These are phyloP conservation scores for Dorcoceras hygrometricum DNA, from an alignment of 257 asterid species.

Conservation along the genomic window DNA sequence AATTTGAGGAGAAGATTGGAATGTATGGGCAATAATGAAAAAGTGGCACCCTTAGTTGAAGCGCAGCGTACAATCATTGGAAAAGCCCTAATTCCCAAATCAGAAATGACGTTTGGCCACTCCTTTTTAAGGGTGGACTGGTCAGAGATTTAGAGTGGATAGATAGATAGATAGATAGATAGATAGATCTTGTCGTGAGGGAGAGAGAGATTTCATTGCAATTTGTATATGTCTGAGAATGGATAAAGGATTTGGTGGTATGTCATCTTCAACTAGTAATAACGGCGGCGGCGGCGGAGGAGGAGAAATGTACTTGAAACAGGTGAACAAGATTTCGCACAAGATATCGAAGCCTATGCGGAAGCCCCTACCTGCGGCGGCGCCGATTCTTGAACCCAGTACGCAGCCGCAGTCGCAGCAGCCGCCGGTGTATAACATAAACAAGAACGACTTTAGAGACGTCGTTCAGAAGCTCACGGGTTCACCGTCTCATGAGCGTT, in stretches of 20 bases:
- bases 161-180: too few species aligned
- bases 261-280: constrained; percentile 15
- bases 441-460: constrained; percentile 78
- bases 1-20: too few species aligned
- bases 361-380: constrained; percentile 27
- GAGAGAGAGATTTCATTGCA: neutral
- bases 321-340: constrained; percentile 34
- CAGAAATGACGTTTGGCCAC: too few species aligned
- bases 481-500: constrained; percentile 69
- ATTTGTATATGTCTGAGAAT: neutral
- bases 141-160: too few species aligned
- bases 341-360: constrained; percentile 41
- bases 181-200: too few species aligned
- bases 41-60: too few species aligned
- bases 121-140: too few species aligned
- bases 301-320: constrained; percentile 28
- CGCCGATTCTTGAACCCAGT: constrained; percentile 28
- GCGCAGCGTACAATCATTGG: too few species aligned
- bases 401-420: constrained; percentile 46
- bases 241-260: neutral
- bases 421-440: constrained; percentile 89
- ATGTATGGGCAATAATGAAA: too few species aligned
- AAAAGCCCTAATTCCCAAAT: too few species aligned
- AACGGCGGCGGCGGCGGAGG: constrained; percentile 5
- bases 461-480: constrained; percentile 93